Evolutionary conservation across 2,329 filamentous ascomycete species (phyloP), one percentile per base, ranked within the genome.

Genomic region (Calonectria ilicicola): DNA sequence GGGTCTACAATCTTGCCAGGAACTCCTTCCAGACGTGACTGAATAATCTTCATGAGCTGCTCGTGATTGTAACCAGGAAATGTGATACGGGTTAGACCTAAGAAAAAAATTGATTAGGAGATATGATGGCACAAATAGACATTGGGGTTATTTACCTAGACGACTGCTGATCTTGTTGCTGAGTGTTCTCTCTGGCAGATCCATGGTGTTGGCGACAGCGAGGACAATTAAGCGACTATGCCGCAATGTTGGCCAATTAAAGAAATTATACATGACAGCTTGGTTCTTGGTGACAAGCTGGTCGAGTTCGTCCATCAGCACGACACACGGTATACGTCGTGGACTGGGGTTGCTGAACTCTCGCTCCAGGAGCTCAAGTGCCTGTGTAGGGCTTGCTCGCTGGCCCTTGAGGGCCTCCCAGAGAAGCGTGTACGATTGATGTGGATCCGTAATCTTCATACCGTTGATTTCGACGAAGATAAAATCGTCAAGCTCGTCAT

Each of bases 211-310:
- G 65, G 97, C 97, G 21, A 99, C 97, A 14, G 97, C 97, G 8
- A 99, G 91, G 8, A 99, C 97, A 82, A 99, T 98, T 53, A 99
- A 89, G 62, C 96, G 92, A 67, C 95, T 98, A 84, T 99, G 96
- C 63, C 94, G 91, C 67, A 98, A 88, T 14, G 95, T 94, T 5
- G 97, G 97, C 97, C 97, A 99, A 81, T 99, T 99, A 90, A 99
- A 99, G 84, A 99, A 99, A 84, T 99, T 99, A 86, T 99, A 99
- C 97, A 99, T 99, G 85, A 99, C 97, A n/a, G 95, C 96, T 83
- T 99, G 97, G 80, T 98, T 98, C 81, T 96, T 97, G 15, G 97
- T 99, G 6, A 99, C 97, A 9, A 99, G 90, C 84, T 99, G 97
- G 82, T 99, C 97, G 60, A 99, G 89, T 84, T 99, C 97, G 80